A percentile compares a stretch with the other conserved stretches of the same genome.
These are phyloP conservation scores for Mycosphaerella sp. DNA, from an alignment of 2,329 filamentous ascomycete genomes.

Conservation along the genomic window DNA sequence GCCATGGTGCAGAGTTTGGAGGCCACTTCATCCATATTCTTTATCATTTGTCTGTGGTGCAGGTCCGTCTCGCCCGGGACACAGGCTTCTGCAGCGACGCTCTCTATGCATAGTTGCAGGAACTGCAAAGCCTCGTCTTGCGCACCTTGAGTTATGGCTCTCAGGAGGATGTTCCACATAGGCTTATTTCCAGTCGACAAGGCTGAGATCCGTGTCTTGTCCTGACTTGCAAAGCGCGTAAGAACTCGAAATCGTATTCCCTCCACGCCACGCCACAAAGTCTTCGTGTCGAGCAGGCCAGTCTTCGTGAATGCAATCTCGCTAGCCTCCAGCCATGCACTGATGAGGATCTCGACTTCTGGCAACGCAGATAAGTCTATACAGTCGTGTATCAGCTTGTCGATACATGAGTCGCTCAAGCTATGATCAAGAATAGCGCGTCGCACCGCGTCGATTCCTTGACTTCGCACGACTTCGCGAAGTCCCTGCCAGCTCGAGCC, in stretches of 20 bases:
- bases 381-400: slow-evolving; percentile 11
- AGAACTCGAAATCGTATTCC: not conserved
- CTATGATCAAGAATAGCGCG: slow-evolving; percentile 35
- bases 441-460: slow-evolving; percentile 36
- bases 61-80: not conserved
- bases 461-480: slow-evolving; percentile 38
- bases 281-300: not conserved
- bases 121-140: not conserved
- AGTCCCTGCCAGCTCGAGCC: slow-evolving; percentile 38
- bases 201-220: not conserved
- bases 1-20: slow-evolving; percentile 2
- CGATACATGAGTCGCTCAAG: slow-evolving; percentile 19
- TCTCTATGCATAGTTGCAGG: not conserved
- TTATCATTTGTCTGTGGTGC: not conserved
- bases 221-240: not conserved
- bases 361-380: not conserved
- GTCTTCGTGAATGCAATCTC: not conserved
- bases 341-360: slow-evolving; percentile 6
- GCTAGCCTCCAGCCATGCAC: slow-evolving; percentile 1
- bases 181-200: not conserved
- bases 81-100: not conserved
- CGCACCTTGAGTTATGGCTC: not conserved
- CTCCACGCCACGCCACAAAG: not conserved
- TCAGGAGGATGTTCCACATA: not conserved
- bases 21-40: slow-evolving; percentile 1